Base-by-base conservation (phyloP, 345 rosid species). In the Citropsis articulata region DNA sequence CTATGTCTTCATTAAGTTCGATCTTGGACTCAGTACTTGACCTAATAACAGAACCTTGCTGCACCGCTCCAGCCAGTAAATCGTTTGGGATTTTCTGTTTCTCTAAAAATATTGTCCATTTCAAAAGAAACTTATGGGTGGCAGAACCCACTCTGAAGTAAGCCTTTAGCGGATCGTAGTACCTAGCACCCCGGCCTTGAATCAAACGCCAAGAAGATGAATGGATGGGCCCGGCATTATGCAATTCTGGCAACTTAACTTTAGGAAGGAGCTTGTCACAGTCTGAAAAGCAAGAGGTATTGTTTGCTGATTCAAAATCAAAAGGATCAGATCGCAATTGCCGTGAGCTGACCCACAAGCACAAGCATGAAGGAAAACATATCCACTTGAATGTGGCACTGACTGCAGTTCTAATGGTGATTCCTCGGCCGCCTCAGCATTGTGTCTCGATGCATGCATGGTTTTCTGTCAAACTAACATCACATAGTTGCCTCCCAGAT, bases 391-490 rank as follows among this genome's bases (percentile, higher is more conserved):
- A 88, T 93, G 98, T 66, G 87, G 70, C 83, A n/a, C 83, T 87
- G 33, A 67, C 65, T 59, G 73, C 79, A 68, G 74, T 76, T 72
- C 88, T 25, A 63, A 36, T 64, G 66, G 73, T n/a, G 75, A 68
- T 79, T 80, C 83, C 65, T 69, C 82, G 35, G 71, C n/a, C n/a
- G n/a, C 82, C 59, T 72, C 80, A 64, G 73, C 66, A 75, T 82
- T 77, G 76, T 91, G 98, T 70, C 93, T 87, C 79, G 91, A 85
- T 90, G 91, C 89, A 88, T 77, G 66, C 98, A 93, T 38, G 94
- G 94, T 83, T 90, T 93, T 76, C 97, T 0, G 98, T 91, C 88
- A 93, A 87, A 90, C 98, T 93, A 82, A 89, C 85, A 83, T 93
- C 98, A 84, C 97, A 93, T 9, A 90, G 89, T 81, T 91, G 98